Evolutionary conservation across 106 monocot species (phyloP), one percentile per base, ranked within the genome.

Genomic region (Apostasia shenzhenica): DNA sequence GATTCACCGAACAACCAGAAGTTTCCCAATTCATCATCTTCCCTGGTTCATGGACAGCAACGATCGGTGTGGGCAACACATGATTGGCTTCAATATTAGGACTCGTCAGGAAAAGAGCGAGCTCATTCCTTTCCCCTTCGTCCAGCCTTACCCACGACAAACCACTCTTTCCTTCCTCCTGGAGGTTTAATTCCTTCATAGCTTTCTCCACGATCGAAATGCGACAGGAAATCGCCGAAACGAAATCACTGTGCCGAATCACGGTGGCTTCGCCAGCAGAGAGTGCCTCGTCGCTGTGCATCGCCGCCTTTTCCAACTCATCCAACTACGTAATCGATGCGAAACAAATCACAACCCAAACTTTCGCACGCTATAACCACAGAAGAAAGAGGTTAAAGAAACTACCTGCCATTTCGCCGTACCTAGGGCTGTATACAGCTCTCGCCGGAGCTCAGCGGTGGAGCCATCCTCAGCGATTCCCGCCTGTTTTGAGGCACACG

Each of bases 111-210:
- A 84, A 84, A 39, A 73, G 76, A 1, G 84, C 84, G 47, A 81
- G 78, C 63, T 85, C 85, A 45, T 86, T 82, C 14, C 82, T 48
- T 66, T 86, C 86, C 48, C 61, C 78, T 67, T 82, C 64, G 48
- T 86, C 79, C 61, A 82, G 61, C 1, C 63, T 54, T 59, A 76
- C 67, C 79, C 82, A 79, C 13, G 26, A 10, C 63, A 55, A 54
- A 0, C 10, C 6, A 5, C n/a, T 44, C 65, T 48, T 48, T 2
- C 42, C 64, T 47, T 45, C 61, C 1, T 45, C 61, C 1, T 48
- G 41, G 6, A 65, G 8, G 45, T 44, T 70, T 3, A 43, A 74
- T 49, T 73, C 62, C 61, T 74, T 57, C 49, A 80, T 13, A 68
- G 58, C 43, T 43, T 70, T 64, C 49, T 80, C 80, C 56, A 74